Percentiles rank a stretch among this genome's conserved stretches.
These are phyloP conservation scores for Brassica cretica DNA, from an alignment of 345 rosid species.

Conservation along the genomic window DNA sequence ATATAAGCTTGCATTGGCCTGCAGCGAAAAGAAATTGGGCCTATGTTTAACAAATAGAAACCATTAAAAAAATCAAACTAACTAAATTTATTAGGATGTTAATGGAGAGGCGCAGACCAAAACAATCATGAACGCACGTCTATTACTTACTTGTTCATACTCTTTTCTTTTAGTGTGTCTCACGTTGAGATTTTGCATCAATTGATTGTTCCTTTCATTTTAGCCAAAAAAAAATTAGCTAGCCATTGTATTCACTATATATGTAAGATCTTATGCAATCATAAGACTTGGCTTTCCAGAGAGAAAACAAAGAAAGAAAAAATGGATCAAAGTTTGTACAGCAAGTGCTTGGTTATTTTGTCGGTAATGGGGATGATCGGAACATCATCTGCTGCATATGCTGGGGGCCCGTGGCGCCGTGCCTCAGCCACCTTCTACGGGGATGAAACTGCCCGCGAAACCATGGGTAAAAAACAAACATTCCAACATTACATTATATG, in stretches of 20 bases:
- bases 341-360: slow-evolving; percentile 31
- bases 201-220: neutral
- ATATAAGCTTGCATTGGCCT: too few species aligned
- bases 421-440: slow-evolving; percentile 76
- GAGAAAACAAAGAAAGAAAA: neutral
- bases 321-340: slow-evolving; percentile 32
- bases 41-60: too few species aligned
- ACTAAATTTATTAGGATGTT: neutral
- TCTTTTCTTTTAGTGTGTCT: slow-evolving; percentile 35
- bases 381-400: slow-evolving; percentile 34
- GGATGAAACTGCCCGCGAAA: slow-evolving; percentile 59
- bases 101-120: slow-evolving; percentile 30
- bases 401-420: slow-evolving; percentile 47
- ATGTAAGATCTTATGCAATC: slow-evolving; percentile 8
- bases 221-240: neutral
- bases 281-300: slow-evolving; percentile 25
- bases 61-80: neutral
- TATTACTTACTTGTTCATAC: slow-evolving; percentile 14
- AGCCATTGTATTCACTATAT: slow-evolving; percentile 12
- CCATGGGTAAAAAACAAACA: slow-evolving; percentile 50
- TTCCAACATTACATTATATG: neutral
- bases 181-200: slow-evolving; percentile 25
- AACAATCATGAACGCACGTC: slow-evolving; percentile 36
- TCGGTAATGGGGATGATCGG: slow-evolving; percentile 23
- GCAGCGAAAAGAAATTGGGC: too few species aligned